phyloP scores from a whole-genome alignment of 495 filamentous ascomycete genomes.

The Annulohypoxylon bovei region DNA sequence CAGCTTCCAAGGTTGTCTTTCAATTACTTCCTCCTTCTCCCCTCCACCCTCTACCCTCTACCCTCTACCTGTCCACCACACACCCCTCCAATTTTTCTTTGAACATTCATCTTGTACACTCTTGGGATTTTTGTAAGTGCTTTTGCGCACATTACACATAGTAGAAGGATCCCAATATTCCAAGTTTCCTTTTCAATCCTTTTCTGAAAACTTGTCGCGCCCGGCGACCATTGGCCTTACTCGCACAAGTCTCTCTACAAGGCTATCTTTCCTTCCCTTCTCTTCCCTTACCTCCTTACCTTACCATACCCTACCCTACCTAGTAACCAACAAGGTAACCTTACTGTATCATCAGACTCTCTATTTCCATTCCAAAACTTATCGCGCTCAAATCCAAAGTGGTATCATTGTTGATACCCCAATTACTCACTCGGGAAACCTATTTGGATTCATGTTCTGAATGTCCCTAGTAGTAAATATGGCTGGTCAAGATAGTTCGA shows the following conservation, averaged over 20 bases:
- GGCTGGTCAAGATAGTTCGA: conserved; percentile 46
- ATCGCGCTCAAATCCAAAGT: neutral
- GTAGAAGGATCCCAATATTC: neutral
- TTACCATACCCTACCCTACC: neutral
- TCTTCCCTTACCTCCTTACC: neutral
- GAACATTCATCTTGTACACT: neutral
- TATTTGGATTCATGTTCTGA: conserved; percentile 26
- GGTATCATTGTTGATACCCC: conserved; percentile 1
- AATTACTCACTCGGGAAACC: neutral
- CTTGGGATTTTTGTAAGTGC: neutral
- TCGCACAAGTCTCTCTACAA: neutral
- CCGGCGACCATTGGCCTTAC: neutral
- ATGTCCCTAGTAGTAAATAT: conserved; percentile 41
- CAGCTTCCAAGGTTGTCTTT: neutral
- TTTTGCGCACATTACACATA: neutral
- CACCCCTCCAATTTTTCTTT: neutral
- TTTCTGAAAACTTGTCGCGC: neutral
- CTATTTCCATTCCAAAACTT: neutral
- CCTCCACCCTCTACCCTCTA: neutral
- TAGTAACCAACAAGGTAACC: neutral
- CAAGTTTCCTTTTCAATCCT: neutral
- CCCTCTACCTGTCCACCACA: neutral
- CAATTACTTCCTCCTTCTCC: neutral
- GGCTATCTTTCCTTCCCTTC: neutral
- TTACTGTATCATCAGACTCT: conserved; percentile 1